Evolutionary conservation across 1,139 yeast species (phyloP), one percentile per base, ranked within the genome.

Genomic region (Candida freyschussii): DNA sequence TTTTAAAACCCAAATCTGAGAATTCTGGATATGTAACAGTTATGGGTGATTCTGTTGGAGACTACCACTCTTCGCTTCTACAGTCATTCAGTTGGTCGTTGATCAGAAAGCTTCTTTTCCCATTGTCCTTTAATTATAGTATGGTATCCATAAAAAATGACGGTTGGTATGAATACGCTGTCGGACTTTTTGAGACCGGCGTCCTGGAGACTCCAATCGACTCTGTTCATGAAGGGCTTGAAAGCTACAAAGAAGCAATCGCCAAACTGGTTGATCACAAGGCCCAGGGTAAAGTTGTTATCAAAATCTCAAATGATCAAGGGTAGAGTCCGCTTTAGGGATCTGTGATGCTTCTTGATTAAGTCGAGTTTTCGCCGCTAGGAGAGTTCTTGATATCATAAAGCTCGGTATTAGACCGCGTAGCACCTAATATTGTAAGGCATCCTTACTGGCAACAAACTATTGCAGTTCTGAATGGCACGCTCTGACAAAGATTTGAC

Each of bases 81-180:
- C 33, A 32, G 12, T 23, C 26, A 35, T 29, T 31, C 16, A 25
- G 13, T 15, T 39, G 24, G 40, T 17, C 21, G n/a, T 35, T 22
- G 24, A 80, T 81, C 10, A 62, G 94, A 26, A 61, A 83, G 24
- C 80, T 85, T 53, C 89, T 95, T 3, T 65, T 60, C 37, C 57
- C 42, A 55, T 53, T 44, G 47, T 49, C 48, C 41, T 65, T 53
- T 36, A 57, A 59, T 34, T 67, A 61, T 26, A 52, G 52, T 4
- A 33, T 59, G 13, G 24, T 35, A 13, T 5, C 9, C 8, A 43
- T 48, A 16, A 40, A 49, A 11, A 37, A 47, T 9, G 39, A 41
- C 23, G 47, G 29, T 20, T 58, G 48, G 41, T 58, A 48, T 57
- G 61, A 45, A 39, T 57, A 41, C 29, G 68, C 61, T 4, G 36